Base-by-base conservation (phyloP, 176 grass and related monocot genomes). In the Aegilops tauschii region DNA sequence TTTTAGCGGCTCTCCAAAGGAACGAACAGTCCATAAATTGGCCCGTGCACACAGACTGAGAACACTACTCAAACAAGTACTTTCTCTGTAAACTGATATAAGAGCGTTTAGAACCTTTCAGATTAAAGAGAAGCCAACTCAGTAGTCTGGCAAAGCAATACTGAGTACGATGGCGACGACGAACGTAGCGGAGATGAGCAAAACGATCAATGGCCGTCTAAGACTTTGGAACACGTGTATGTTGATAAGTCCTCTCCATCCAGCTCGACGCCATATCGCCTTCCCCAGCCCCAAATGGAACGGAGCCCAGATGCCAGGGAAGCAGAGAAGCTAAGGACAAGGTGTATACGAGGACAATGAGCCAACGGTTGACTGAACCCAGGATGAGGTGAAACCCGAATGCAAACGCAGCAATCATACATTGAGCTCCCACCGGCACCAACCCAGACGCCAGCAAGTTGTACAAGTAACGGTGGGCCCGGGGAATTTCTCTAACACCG, bases 291-390 rank as follows among this genome's bases (percentile, higher is more conserved):
- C 83, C 0, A 68, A 8, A 18, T 13, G 64, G 4, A 56, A 20
- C 6, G 83, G 83, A 18, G 31, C 9, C 83, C 83, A 85, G 44
- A 85, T 67, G 62, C 34, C 65, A 17, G 76, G 64, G 49, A 86
- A 69, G 65, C 63, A 61, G 34, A 42, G 84, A 27, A 5, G 49
- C 76, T 4, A 70, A 40, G 0, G 76, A 69, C 29, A 71, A 6
- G 3, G 14, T 21, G 76, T 86, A 79, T 3, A 79, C 84, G 6
- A 86, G 20, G 5, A 18, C 21, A 1, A 79, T 5, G 16, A 79
- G 49, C 65, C 49, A 39, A 20, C 64, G 76, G 16, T 6, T 49
- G 45, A 5, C 45, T 14, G 45, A 49, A 49, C 12, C 45, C 45
- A 49, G 44, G 44, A 63, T 12, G 12, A 45, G 30, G 27, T 80